A percentile compares a stretch with the other conserved stretches of the same genome.
These are phyloP conservation scores for Astrothelium subdiscretum DNA, from an alignment of 495 filamentous ascomycete species.

Conservation along the genomic window DNA sequence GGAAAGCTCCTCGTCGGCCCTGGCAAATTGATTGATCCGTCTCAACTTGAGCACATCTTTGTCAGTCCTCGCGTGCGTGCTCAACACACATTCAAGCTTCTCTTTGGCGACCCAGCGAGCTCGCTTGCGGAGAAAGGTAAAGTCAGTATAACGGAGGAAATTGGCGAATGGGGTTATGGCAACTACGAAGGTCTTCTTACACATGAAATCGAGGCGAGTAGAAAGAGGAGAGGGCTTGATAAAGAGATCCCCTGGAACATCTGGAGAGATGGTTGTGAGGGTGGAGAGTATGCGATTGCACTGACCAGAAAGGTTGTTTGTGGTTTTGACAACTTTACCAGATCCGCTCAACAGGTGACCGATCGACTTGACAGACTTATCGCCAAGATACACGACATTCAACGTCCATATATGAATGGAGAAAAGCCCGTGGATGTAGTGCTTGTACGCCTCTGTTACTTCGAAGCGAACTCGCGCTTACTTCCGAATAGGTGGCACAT, in stretches of 20 bases:
- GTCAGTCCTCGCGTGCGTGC: slow-evolving; percentile 16
- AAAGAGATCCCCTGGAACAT: slow-evolving; percentile 55
- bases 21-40: slow-evolving; percentile 15
- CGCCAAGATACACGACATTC: slow-evolving; percentile 51
- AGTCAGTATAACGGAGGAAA: slow-evolving; percentile 9
- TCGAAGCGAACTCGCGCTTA: background rate
- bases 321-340: slow-evolving; percentile 15
- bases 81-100: slow-evolving; percentile 12
- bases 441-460: slow-evolving; percentile 18
- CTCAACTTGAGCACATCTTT: slow-evolving; percentile 9
- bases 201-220: slow-evolving; percentile 9
- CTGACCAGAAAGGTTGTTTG: background rate
- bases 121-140: background rate
- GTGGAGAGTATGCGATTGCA: slow-evolving; percentile 43
- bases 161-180: slow-evolving; percentile 20
- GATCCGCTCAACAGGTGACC: slow-evolving; percentile 53
- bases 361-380: slow-evolving; percentile 62
- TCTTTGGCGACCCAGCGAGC: slow-evolving; percentile 3
- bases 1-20: slow-evolving; percentile 11
- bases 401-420: slow-evolving; percentile 37
- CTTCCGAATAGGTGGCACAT: slow-evolving; percentile 45
- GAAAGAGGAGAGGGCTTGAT: slow-evolving; percentile 33
- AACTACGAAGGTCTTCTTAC: slow-evolving; percentile 16
- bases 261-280: slow-evolving; percentile 70
- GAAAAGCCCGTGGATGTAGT: slow-evolving; percentile 45